Evolutionary conservation across 2,329 filamentous ascomycete species (phyloP).

Genomic region (Penicillium sp.): DNA sequence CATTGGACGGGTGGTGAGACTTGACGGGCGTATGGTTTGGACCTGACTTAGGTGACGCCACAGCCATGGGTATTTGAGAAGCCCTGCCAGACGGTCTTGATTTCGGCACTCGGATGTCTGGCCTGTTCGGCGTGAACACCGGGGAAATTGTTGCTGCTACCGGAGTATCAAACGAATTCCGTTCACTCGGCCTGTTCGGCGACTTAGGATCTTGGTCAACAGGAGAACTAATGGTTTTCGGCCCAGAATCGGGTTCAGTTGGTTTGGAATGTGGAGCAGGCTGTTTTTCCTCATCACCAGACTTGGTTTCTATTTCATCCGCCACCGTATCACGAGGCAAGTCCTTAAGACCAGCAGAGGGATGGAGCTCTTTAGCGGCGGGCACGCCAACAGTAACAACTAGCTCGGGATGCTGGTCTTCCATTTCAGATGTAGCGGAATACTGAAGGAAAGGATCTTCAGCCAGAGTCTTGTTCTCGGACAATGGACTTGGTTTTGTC

Average conservation of each 20-base stretch:
- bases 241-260: neutral
- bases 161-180: neutral
- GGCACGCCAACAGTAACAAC: neutral
- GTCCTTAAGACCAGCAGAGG: neutral
- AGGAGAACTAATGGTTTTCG: neutral
- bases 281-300: neutral
- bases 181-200: neutral
- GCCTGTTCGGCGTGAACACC: neutral
- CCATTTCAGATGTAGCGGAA: neutral
- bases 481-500: constrained; percentile 3
- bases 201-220: neutral
- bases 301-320: too few species aligned
- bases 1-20: neutral
- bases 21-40: neutral
- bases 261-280: neutral
- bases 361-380: neutral
- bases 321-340: neutral
- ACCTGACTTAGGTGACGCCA: neutral
- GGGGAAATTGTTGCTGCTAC: neutral
- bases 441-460: constrained; percentile 10
- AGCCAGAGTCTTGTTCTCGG: constrained; percentile 6
- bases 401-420: neutral
- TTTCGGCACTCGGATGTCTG: neutral
- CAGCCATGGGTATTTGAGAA: constrained; percentile 5
- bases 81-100: neutral